Evolutionary conservation across 257 asterid genomes (phyloP).

Genomic region (Solanum peruvianum): DNA sequence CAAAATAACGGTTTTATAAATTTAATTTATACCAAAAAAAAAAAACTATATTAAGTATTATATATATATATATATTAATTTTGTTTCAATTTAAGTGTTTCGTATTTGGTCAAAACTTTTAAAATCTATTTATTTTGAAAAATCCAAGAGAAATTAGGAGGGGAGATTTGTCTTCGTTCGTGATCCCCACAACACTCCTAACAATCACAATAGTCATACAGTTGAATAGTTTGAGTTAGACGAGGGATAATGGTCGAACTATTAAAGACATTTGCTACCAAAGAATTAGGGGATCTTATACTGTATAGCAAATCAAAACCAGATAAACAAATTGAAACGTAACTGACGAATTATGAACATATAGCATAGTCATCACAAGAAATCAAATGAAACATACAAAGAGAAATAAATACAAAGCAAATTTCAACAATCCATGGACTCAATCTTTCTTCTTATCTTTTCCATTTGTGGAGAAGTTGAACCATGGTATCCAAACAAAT

Average conservation of each 20-base stretch:
- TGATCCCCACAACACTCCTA: background rate
- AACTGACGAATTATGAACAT: background rate
- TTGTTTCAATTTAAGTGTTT: background rate
- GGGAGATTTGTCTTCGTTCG: background rate
- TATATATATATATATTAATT: background rate
- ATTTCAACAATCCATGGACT: background rate
- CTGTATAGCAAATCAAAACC: fast-evolving
- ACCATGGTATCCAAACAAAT: slow-evolving; percentile 85
- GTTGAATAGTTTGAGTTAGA: background rate
- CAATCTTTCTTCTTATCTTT: slow-evolving; percentile 26
- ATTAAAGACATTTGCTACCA: background rate
- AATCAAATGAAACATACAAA: background rate
- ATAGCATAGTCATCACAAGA: background rate
- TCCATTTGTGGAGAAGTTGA: slow-evolving; percentile 18
- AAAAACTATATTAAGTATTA: background rate
- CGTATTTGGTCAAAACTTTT: background rate
- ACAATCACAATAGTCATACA: background rate
- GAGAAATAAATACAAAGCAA: background rate
- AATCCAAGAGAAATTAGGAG: background rate
- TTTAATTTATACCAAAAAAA: background rate
- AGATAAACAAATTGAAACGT: background rate
- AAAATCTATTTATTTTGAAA: background rate
- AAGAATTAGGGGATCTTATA: background rate
- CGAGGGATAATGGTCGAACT: background rate
- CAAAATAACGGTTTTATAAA: background rate